phyloP scores from a whole-genome alignment of 306 rosid species.

The Rubus parviflorus region DNA sequence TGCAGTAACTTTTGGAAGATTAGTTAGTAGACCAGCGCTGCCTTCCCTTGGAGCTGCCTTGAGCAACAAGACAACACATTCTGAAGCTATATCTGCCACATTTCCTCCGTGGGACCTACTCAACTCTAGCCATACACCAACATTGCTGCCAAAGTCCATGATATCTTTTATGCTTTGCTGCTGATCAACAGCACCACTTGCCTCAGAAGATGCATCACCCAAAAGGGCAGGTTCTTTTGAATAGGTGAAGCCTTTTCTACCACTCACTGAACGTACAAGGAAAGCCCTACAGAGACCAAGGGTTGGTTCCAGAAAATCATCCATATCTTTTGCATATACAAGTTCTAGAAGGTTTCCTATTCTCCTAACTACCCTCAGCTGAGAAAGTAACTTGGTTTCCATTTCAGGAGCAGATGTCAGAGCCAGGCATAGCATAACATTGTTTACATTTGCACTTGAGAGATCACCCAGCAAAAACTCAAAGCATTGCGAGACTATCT shows the following conservation, averaged over 20 bases:
- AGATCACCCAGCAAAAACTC: slow-evolving; percentile 97
- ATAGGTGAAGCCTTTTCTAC: slow-evolving; percentile 56
- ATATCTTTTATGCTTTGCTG: slow-evolving; percentile 83
- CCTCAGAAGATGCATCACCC: slow-evolving; percentile 49
- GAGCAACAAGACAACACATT: slow-evolving; percentile 69
- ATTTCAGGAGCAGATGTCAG: slow-evolving; percentile 89
- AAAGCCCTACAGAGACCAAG: slow-evolving; percentile 90
- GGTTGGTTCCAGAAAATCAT: slow-evolving; percentile 87
- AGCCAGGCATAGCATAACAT: slow-evolving; percentile 83
- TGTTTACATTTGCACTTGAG: slow-evolving; percentile 82
- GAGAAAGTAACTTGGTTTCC: slow-evolving; percentile 93
- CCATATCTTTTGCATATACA: slow-evolving; percentile 83
- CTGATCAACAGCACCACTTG: slow-evolving; percentile 54
- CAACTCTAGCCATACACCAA: slow-evolving; percentile 73
- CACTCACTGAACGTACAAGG: slow-evolving; percentile 68
- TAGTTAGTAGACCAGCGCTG: slow-evolving; percentile 80
- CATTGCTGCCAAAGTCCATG: slow-evolving; percentile 75
- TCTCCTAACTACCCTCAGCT: slow-evolving; percentile 84
- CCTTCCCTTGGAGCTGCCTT: slow-evolving; percentile 97
- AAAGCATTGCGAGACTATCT: slow-evolving; percentile 92
- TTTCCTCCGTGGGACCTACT: slow-evolving; percentile 51
- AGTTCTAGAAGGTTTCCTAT: slow-evolving; percentile 86
- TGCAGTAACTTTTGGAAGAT: slow-evolving; percentile 68
- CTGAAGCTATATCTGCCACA: slow-evolving; percentile 74
- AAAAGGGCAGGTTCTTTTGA: slow-evolving; percentile 66